Percentiles rank a stretch among this genome's conserved stretches.
These are phyloP conservation scores for Pleurotus giganteus DNA, from an alignment of 768 basidiomycete genomes.

Conservation along the genomic window DNA sequence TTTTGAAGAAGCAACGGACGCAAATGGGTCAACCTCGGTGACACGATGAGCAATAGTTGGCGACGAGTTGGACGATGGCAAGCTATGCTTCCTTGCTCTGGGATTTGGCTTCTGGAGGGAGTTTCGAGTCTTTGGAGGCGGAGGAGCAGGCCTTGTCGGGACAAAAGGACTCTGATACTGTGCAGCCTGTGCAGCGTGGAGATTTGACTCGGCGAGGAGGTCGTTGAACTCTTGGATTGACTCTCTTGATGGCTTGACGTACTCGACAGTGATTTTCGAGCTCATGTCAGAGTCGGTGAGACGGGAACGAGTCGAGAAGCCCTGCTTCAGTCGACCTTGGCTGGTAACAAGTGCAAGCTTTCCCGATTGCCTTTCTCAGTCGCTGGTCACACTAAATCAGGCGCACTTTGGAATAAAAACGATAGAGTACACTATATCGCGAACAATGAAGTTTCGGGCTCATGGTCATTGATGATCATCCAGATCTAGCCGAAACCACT, in stretches of 20 bases:
- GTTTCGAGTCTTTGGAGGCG: conserved; percentile 47
- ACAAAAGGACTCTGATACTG: conserved; percentile 30
- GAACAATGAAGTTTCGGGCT: no score
- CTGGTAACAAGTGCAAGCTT: conserved; percentile 14
- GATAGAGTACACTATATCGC: no score
- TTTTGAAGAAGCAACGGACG: conserved; percentile 28
- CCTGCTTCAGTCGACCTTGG: neutral
- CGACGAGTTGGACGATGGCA: conserved; percentile 27
- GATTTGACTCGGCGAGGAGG: conserved; percentile 59
- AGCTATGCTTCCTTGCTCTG: conserved; percentile 49
- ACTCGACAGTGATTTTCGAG: conserved; percentile 72
- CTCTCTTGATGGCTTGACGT: conserved; percentile 71
- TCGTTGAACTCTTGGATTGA: conserved; percentile 78
- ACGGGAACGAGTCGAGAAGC: neutral
- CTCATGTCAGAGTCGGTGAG: conserved; percentile 23
- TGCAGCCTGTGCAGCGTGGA: conserved; percentile 53
- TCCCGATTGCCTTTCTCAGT: neutral
- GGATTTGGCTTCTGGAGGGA: conserved; percentile 64
- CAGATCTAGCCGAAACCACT: no score
- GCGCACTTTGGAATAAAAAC: neutral
- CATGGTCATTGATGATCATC: no score
- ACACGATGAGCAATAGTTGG: conserved; percentile 32
- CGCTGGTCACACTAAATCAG: neutral
- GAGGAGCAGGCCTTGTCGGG: conserved; percentile 36
- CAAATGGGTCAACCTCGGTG: conserved; percentile 60